Evolutionary conservation across 208 protist species (phyloP).

Genomic region (Crithidia bombi): DNA sequence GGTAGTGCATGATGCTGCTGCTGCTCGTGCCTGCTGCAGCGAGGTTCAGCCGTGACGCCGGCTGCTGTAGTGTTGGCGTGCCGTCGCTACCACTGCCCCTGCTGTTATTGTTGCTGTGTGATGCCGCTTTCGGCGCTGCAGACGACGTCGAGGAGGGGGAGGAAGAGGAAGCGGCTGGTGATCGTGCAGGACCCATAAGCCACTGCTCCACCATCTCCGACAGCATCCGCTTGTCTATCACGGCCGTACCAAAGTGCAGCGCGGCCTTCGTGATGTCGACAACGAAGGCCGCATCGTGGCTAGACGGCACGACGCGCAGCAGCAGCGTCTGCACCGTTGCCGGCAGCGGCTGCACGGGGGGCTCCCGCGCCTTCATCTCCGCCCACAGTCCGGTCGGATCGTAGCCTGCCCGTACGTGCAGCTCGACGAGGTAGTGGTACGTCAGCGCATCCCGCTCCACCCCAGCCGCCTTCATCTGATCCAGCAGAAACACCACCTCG

Average conservation of each 20-base stretch:
- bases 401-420: conserved; percentile 76
- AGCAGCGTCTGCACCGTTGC: conserved; percentile 72
- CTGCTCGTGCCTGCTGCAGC: not conserved
- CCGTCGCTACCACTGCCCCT: not conserved
- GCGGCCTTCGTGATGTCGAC: conserved; percentile 70
- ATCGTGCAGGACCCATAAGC: conserved; percentile 25
- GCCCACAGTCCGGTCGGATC: conserved; percentile 71
- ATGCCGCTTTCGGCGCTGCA: not conserved
- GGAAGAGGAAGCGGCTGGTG: not conserved
- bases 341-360: conserved; percentile 53
- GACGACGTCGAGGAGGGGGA: not conserved
- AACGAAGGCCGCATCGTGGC: conserved; percentile 55
- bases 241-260: conserved; percentile 52
- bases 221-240: conserved; percentile 76
- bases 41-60: not conserved
- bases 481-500: conserved; percentile 67
- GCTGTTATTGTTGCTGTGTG: conserved; percentile 4
- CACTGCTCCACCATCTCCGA: conserved; percentile 68
- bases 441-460: conserved; percentile 64
- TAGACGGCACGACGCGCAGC: conserved; percentile 68
- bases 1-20: conserved; percentile 36
- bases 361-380: conserved; percentile 52
- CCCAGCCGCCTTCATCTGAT: conserved; percentile 48
- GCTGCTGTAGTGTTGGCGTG: not conserved
- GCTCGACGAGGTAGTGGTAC: conserved; percentile 84